A percentile compares a stretch with the other conserved stretches of the same genome.
These are phyloP conservation scores for Logfia minima DNA, from an alignment of 129 eudicot species.

Conservation along the genomic window DNA sequence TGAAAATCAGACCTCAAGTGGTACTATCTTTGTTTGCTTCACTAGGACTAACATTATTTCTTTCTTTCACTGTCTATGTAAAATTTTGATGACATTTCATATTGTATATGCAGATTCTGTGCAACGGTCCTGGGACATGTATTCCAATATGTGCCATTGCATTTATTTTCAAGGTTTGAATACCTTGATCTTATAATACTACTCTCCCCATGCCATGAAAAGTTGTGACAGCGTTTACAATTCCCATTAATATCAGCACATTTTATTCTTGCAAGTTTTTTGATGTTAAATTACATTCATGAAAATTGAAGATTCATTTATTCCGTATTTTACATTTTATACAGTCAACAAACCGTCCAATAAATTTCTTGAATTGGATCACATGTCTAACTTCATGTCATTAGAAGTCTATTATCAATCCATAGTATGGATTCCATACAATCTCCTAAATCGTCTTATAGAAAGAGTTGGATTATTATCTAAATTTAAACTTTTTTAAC, in stretches of 20 bases:
- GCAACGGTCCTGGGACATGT: constrained; percentile 94
- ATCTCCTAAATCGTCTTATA: background rate
- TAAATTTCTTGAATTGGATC: background rate
- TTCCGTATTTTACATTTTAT: too few species aligned
- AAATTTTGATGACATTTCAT: constrained; percentile 3
- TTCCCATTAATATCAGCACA: background rate
- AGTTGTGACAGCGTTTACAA: background rate
- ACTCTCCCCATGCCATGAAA: background rate
- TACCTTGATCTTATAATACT: background rate
- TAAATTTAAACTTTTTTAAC: too few species aligned
- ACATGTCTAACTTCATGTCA: background rate
- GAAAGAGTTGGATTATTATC: background rate
- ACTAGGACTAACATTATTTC: background rate
- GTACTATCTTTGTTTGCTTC: constrained; percentile 28
- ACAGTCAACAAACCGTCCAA: background rate
- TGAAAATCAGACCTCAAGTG: constrained; percentile 83
- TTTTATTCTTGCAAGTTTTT: background rate
- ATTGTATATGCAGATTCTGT: constrained; percentile 49
- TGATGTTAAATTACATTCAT: background rate
- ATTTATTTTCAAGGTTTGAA: constrained; percentile 69
- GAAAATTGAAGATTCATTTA: background rate
- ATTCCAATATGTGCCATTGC: constrained; percentile 70
- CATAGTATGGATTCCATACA: background rate
- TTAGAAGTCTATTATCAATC: background rate
- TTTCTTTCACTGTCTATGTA: background rate